phyloP scores from a whole-genome alignment of 169 alveolate species.

The Nephromyces sp. region DNA sequence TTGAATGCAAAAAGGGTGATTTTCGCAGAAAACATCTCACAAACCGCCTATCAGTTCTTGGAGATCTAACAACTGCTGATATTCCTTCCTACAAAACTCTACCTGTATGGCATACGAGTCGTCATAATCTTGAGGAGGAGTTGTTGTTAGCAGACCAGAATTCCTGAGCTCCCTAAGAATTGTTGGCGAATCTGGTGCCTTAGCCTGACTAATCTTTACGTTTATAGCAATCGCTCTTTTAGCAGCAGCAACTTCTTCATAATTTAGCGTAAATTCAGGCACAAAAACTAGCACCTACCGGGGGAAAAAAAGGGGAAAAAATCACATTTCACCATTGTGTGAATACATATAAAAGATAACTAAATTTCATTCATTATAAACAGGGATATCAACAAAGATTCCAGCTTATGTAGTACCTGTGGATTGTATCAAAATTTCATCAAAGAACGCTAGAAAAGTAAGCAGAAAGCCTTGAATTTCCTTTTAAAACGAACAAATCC shows the following conservation, averaged over 20 bases:
- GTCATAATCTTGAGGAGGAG: constrained; percentile 39
- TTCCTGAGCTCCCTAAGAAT: constrained; percentile 4
- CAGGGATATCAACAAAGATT: too few relatives aligned
- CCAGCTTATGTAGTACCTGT: too few relatives aligned
- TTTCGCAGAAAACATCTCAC: background rate
- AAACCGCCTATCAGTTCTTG: background rate
- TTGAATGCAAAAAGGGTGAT: background rate
- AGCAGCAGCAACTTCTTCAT: constrained; percentile 16
- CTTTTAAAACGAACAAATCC: too few relatives aligned
- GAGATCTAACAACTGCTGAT: background rate
- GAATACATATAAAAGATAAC: too few relatives aligned
- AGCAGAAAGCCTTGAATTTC: too few relatives aligned
- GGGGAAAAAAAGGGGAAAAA: too few relatives aligned
- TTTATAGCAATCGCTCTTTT: constrained; percentile 7
- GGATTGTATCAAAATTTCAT: too few relatives aligned
- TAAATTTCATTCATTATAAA: too few relatives aligned
- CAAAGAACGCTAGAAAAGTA: too few relatives aligned
- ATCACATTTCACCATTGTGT: too few relatives aligned
- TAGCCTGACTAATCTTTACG: constrained; percentile 1
- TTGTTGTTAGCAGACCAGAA: constrained; percentile 13
- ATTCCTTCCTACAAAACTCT: background rate
- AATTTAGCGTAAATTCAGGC: constrained; percentile 28
- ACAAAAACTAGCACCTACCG: constrained; percentile 29
- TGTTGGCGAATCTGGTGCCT: constrained; percentile 15
- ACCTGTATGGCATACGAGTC: constrained; percentile 28